These are phyloP conservation scores for Aureobasidium subglaciale DNA, from an alignment of 2,329 filamentous ascomycete genomes.

Conservation along the genomic window DNA sequence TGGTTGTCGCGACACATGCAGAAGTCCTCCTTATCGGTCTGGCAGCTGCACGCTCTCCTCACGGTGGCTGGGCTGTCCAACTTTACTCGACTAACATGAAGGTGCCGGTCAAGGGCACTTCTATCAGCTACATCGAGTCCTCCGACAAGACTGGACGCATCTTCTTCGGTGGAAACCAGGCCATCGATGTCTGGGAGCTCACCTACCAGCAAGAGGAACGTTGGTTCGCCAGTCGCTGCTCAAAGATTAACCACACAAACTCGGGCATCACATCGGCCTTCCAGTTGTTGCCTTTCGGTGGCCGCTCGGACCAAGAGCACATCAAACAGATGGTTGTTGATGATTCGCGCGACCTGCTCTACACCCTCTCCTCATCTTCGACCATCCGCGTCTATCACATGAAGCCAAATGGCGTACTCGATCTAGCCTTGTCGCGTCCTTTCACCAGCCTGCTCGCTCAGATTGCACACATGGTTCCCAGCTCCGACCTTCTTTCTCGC, in stretches of 20 bases:
- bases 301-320: conserved; percentile 41
- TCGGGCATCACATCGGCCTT: conserved; percentile 54
- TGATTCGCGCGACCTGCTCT: conserved; percentile 79
- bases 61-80: conserved; percentile 64
- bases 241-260: conserved; percentile 81
- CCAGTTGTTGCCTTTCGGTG: conserved; percentile 46
- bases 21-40: conserved; percentile 87
- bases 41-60: conserved; percentile 54
- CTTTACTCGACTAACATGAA: conserved; percentile 88
- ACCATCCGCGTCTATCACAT: conserved; percentile 90
- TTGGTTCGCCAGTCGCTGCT: conserved; percentile 86
- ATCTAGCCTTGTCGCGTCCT: conserved; percentile 49
- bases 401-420: conserved; percentile 50
- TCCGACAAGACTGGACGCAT: conserved; percentile 76
- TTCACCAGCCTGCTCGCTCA: conserved; percentile 53
- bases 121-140: conserved; percentile 70
- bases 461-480: conserved; percentile 76
- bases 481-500: conserved; percentile 60
- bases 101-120: conserved; percentile 65
- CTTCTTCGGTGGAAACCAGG: conserved; percentile 76
- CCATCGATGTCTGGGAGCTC: conserved; percentile 87
- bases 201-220: conserved; percentile 95
- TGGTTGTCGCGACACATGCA: conserved; percentile 78
- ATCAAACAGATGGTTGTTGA: conserved; percentile 79
- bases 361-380: conserved; percentile 80